Evolutionary conservation across 23 red algal species (phyloP), one percentile per base, ranked within the genome.

Genomic region (Gracilaria gracilis): DNA sequence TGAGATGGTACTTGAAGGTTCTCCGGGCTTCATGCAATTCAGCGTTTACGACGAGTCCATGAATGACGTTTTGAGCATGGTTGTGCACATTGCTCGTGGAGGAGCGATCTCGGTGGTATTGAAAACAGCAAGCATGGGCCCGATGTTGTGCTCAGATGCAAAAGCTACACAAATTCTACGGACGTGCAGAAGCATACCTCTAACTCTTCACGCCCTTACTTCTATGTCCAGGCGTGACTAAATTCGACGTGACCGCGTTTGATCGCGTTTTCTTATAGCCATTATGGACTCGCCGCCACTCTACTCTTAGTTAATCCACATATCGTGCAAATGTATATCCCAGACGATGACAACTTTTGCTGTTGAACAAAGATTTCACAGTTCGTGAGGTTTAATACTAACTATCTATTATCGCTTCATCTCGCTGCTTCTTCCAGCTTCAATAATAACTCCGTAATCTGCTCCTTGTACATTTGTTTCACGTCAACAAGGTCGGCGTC

Each of bases 401-500:
- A 4, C 59, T 69, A 69, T 69, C 14, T 69, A 36, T 69, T 32
- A 51, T 42, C 27, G 4, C 5, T 77, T 77, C 59, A 85, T 50
- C 64, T 75, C 14, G 84, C 66, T 55, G 69, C 49, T 54, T 87
- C 53, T 79, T 98, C 95, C 23, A 98, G 42, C 40, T 82, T 85
- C 40, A 90, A 40, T 76, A 95, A 44, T 31, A 98, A 67, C 47
- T 95, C 90, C 31, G 92, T 87, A 15, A 98, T 64, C 51, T 98
- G 97, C 42, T 93, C 87, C 80, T 90, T 94, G 85, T 93, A 98
- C 72, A 94, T 94, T 51, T 59, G 81, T 12, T 94, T 98, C 57
- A 98, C 82, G 27, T 98, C 97, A 38, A 39, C 86, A 17, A 98
- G 33, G 79, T 98, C 97, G 1, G 90, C 85, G 31, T 93, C 77